Evolutionary conservation across 2,329 filamentous ascomycete species (phyloP), one percentile per base, ranked within the genome.

Genomic region (Juglanconis juglandina): DNA sequence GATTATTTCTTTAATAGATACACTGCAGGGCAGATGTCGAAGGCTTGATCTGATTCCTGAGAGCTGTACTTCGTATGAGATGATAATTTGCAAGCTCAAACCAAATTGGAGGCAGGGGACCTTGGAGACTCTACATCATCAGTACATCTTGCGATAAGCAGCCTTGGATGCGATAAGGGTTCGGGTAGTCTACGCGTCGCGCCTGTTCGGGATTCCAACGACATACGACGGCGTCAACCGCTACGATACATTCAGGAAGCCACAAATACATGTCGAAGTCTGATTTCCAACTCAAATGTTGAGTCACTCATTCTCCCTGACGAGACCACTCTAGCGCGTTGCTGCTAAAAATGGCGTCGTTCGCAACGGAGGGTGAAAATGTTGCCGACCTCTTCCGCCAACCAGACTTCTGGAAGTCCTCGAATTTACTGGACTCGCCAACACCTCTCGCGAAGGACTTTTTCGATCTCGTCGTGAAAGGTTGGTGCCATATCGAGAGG

Each of bases 371-470:
- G 58, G 72, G 79, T 56, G 72, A 78, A 62, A 75, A 79, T 46
- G 69, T 73, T 57, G 77, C 81, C 52, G 74, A 87, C 68, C 79
- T 87, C 37, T 91, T 91, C 68, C 80, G 82, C 44, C 84, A 87
- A 50, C 84, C 85, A 44, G 79, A 87, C 68, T 81, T 89, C 63
- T 85, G 82, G 80, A 77, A 76, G 58, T 74, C 79, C 33, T 85
- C 87, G 2, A 77, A 74, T 65, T 80, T 81, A 71, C 72, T 83
- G 42, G 72, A 77, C 7, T 63, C 72, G 30, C 50, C 63, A 2
- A 17, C 63, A 14, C 61, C 58, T 47, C 37, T 63, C 11, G 61
- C 17, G 42, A 63, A 33, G 58, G 68, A 48, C 41, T 80, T 84
- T 68, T 85, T 86, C 68, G 68, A 74, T 32, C 68, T 77, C 3